Evolutionary conservation across 2,329 filamentous ascomycete genomes (phyloP).

Genomic region (Nemania serpens): DNA sequence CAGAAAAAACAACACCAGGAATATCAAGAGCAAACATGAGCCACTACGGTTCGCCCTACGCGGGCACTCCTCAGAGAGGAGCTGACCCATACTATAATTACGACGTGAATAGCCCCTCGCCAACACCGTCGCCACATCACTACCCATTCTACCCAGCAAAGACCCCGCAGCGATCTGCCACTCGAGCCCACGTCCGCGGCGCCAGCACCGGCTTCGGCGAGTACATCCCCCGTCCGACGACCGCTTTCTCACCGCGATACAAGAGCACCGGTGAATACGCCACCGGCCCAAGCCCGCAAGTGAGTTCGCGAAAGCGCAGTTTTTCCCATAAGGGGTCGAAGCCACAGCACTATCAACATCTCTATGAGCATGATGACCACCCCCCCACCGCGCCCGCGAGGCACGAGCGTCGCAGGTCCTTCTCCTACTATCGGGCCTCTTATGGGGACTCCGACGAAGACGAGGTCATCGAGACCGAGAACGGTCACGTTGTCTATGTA

Average conservation of each 20-base stretch:
- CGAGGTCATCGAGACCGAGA: conserved; percentile 57
- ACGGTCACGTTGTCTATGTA: conserved; percentile 56
- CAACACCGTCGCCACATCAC: conserved; percentile 61
- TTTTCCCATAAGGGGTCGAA: conserved; percentile 44
- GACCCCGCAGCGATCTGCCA: conserved; percentile 59
- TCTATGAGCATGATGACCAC: conserved; percentile 34
- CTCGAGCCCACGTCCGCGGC: conserved; percentile 55
- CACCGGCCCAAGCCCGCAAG: conserved; percentile 60
- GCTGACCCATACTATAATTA: conserved; percentile 56
- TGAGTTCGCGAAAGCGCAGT: conserved; percentile 56
- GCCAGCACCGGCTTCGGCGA: conserved; percentile 49
- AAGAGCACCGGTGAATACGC: conserved; percentile 66
- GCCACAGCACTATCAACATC: conserved; percentile 39
- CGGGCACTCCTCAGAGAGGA: conserved; percentile 49
- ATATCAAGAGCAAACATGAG: conserved; percentile 45
- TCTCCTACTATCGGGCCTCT: conserved; percentile 63
- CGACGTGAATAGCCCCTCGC: conserved; percentile 58
- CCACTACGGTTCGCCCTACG: conserved; percentile 48
- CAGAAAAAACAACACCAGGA: not conserved
- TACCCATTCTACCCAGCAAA: conserved; percentile 52
- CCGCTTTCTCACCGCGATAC: conserved; percentile 64
- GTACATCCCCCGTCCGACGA: conserved; percentile 47
- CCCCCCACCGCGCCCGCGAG: conserved; percentile 41
- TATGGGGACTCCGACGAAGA: conserved; percentile 69
- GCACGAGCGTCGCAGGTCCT: conserved; percentile 61